Evolutionary conservation across 305 asterid genomes (phyloP).

Genomic region (Fraxinus baroniana): DNA sequence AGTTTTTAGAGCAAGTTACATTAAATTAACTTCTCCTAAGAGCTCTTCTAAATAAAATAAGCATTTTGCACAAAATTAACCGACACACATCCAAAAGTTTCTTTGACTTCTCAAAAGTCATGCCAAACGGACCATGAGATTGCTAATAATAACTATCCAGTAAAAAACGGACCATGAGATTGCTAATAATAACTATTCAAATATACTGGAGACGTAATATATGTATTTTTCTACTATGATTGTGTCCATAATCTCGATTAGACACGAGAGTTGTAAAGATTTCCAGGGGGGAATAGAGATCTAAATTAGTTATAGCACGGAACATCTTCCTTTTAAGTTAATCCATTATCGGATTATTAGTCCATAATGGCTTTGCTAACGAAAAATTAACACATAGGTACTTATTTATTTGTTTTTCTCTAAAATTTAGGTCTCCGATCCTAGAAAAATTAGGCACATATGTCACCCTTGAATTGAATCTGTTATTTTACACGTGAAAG

Average conservation of each 20-base stretch:
- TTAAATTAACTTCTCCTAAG: no score
- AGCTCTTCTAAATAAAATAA: background rate
- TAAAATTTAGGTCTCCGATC: background rate
- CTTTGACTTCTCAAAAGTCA: background rate
- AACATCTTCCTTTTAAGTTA: background rate
- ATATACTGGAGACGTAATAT: background rate
- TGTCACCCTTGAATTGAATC: background rate
- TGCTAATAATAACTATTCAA: background rate
- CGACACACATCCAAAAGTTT: background rate
- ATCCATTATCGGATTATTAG: background rate
- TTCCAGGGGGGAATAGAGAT: background rate
- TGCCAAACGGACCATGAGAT: background rate
- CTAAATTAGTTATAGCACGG: background rate
- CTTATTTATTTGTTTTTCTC: background rate
- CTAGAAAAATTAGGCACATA: background rate
- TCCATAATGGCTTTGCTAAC: background rate
- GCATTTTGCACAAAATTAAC: no score
- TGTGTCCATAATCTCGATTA: background rate
- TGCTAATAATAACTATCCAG: background rate
- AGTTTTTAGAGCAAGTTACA: background rate
- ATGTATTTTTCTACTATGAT: background rate
- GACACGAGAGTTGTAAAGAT: background rate
- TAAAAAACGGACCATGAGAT: no score
- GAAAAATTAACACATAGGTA: background rate
- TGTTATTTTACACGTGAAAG: constrained; percentile 3